These are phyloP conservation scores for Aspergillus flavus DNA, from an alignment of 2,329 filamentous ascomycete species.

Conservation along the genomic window DNA sequence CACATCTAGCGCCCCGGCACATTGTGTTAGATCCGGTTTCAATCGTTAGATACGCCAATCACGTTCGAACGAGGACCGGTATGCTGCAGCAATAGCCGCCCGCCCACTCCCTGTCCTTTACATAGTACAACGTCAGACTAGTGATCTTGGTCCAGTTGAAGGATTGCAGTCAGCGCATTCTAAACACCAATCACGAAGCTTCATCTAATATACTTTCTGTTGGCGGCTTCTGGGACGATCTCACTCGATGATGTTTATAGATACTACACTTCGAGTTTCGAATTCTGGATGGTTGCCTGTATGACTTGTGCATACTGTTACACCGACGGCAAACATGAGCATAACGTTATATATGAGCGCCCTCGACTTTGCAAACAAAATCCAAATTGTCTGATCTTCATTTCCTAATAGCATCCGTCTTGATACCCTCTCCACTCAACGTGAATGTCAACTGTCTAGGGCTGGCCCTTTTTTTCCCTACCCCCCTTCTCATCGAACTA, in stretches of 20 bases:
- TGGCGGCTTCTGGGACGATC: constrained; percentile 30
- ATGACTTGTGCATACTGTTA: constrained; percentile 23
- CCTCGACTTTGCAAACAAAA: not conserved
- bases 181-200: constrained; percentile 25
- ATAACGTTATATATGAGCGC: constrained; percentile 12
- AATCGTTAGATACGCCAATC: constrained; percentile 16
- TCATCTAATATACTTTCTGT: constrained; percentile 18
- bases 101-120: constrained; percentile 27
- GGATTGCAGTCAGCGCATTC: constrained; percentile 26
- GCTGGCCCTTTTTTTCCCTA: not conserved
- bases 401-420: not conserved
- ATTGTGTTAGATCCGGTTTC: constrained; percentile 1
- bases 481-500: not conserved
- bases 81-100: constrained; percentile 22
- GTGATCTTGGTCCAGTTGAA: constrained; percentile 9
- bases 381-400: no score
- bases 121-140: constrained; percentile 23
- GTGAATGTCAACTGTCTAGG: not conserved
- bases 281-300: constrained; percentile 22
- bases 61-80: not conserved
- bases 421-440: not conserved
- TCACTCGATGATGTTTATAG: constrained; percentile 31
- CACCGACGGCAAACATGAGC: not conserved
- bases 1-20: not conserved
- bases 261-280: constrained; percentile 27